These are phyloP conservation scores for Blastobotrys serpentis DNA, from an alignment of 1,139 yeast species.

Conservation along the genomic window DNA sequence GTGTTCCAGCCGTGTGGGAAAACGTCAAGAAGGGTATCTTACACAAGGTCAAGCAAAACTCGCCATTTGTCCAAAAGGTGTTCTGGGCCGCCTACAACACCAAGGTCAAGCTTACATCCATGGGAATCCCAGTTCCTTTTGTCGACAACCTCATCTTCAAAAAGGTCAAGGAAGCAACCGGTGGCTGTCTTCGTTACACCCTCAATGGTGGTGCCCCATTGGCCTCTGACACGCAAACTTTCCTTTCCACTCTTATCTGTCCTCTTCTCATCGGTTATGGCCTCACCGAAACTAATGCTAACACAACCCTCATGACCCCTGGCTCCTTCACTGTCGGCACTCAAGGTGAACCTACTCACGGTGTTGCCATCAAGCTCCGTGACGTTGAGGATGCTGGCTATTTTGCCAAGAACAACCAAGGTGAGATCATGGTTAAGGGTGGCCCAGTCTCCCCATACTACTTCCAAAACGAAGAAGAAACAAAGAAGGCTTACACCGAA, in stretches of 20 bases:
- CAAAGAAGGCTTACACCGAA: slow-evolving; percentile 67
- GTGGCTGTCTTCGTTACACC: slow-evolving; percentile 73
- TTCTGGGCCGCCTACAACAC: slow-evolving; percentile 89
- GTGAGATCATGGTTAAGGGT: slow-evolving; percentile 85
- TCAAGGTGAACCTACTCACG: slow-evolving; percentile 79
- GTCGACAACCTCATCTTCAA: slow-evolving; percentile 73
- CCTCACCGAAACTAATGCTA: slow-evolving; percentile 93
- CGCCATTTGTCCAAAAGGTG: slow-evolving; percentile 67
- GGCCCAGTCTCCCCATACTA: slow-evolving; percentile 71
- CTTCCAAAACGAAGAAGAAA: slow-evolving; percentile 80
- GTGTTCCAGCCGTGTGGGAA: slow-evolving; percentile 99
- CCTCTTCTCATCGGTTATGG: slow-evolving; percentile 97
- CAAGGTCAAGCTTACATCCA: slow-evolving; percentile 59
- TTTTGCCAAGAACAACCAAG: slow-evolving; percentile 86
- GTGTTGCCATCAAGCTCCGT: slow-evolving; percentile 82
- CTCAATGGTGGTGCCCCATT: slow-evolving; percentile 96
- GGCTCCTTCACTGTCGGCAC: slow-evolving; percentile 65
- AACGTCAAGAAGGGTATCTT: slow-evolving; percentile 88
- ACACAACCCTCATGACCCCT: slow-evolving; percentile 69
- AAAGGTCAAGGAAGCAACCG: slow-evolving; percentile 91
- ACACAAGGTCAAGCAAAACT: slow-evolving; percentile 66
- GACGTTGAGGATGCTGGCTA: slow-evolving; percentile 94
- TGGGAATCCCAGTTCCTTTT: slow-evolving; percentile 69
- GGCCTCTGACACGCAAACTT: slow-evolving; percentile 80
- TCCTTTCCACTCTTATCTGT: slow-evolving; percentile 71